Percentiles rank a stretch among this genome's conserved stretches.
Conservation (phyloP, 2,329 filamentous ascomycete species). For the Neurospora sp. region DNA sequence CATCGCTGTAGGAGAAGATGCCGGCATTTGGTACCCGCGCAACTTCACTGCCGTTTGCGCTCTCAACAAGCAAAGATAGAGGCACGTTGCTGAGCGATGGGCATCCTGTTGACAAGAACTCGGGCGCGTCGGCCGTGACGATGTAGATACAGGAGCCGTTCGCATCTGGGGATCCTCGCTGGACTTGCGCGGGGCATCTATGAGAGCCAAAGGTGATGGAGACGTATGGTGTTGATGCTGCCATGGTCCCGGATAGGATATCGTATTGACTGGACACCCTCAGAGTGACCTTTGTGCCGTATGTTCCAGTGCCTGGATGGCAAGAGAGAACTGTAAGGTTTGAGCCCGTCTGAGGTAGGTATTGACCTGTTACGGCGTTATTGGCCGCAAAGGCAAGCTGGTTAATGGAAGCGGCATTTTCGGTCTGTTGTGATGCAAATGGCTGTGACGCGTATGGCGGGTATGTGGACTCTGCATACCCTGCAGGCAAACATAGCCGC, state of each 20-base stretch:
- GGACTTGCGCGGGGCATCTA: slow-evolving; percentile 57
- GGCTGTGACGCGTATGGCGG: slow-evolving; percentile 40
- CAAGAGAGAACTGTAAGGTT: slow-evolving; percentile 48
- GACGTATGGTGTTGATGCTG: slow-evolving; percentile 44
- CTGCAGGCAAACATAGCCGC: slow-evolving; percentile 10
- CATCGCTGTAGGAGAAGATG: slow-evolving; percentile 33
- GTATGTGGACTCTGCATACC: slow-evolving; percentile 37
- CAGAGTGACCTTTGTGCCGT: slow-evolving; percentile 62
- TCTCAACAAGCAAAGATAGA: slow-evolving; percentile 43
- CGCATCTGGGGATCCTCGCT: slow-evolving; percentile 47
- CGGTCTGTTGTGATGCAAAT: slow-evolving; percentile 36
- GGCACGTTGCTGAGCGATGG: slow-evolving; percentile 39
- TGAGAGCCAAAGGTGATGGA: slow-evolving; percentile 70
- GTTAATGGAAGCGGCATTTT: slow-evolving; percentile 41
- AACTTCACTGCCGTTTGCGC: slow-evolving; percentile 40
- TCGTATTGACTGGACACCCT: slow-evolving; percentile 70
- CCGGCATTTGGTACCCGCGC: slow-evolving; percentile 36
- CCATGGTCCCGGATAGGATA: slow-evolving; percentile 40
- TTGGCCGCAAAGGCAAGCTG: slow-evolving; percentile 50
- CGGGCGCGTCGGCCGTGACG: slow-evolving; percentile 62
- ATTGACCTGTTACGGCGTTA: slow-evolving; percentile 49
- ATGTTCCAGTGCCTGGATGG: slow-evolving; percentile 56
- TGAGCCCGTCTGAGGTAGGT: slow-evolving; percentile 54
- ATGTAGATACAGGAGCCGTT: slow-evolving; percentile 58
- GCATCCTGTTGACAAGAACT: slow-evolving; percentile 40